Base-by-base conservation (phyloP, 257 asterid genomes). In the Salvia rosmarinus region DNA sequence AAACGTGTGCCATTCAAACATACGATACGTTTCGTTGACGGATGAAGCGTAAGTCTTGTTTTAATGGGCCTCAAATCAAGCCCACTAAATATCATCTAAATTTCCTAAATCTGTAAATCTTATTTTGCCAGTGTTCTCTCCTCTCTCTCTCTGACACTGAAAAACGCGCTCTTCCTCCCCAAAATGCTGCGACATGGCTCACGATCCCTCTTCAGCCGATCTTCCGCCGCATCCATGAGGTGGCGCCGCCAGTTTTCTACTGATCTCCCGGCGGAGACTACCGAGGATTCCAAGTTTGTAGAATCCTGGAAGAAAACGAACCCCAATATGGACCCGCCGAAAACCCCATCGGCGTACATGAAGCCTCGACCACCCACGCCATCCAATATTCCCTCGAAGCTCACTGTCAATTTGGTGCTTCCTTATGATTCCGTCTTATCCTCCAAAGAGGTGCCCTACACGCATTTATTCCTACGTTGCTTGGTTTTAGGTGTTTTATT, bases 351-450 rank as follows among this genome's bases (percentile, higher is more conserved):
- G 40, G 77, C 95, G 0, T 88, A 75, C 78, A 90, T 88, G 95
- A 9, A 58, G 0, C 82, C 92, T 23, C 93, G 96, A 19, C 95
- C 91, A 12, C 88, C 90, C 3, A 79, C 82, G 6, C 96, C 95
- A 1, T 71, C 88, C 47, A 78, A 91, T 9, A 86, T 91, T 46
- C 96, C 96, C 9, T 75, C 96, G 0, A 91, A 91, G 78, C 96
- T 89, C 83, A 91, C 96, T 11, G 84, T 91, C 84, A 91, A 91
- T 78, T 78, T 91, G 61, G 95, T 89, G 74, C 95, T 91, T 74
- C 97, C 96, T 17, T 89, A 91, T 56, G 80, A 81, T 14, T 82
- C 97, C 13, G 47, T 82, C 28, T 83, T 83, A 54, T 61, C 87
- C 56, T 80, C 78, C 71, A 89, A 89, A 70, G 85, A 91, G 96